phyloP scores from a whole-genome alignment of 2,329 filamentous ascomycete species.

The Plenodomus lindquistii region DNA sequence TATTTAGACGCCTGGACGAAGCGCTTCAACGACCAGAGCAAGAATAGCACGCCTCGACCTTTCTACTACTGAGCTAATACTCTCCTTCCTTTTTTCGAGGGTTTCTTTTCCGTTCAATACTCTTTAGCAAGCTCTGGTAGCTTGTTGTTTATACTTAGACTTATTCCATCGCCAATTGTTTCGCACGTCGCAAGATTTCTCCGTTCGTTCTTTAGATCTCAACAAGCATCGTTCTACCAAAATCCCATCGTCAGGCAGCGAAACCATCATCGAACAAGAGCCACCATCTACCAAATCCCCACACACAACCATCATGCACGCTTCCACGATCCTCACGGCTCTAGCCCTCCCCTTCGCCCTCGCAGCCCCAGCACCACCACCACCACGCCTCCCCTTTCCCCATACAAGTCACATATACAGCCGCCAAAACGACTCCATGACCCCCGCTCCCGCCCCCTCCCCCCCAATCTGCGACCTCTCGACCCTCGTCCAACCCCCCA shows the following conservation, averaged over 20 bases:
- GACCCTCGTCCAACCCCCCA: conserved; percentile 28
- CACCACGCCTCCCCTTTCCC: conserved; percentile 12
- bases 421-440: conserved; percentile 19
- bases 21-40: conserved; percentile 11
- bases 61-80: conserved; percentile 4
- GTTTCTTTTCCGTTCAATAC: conserved; percentile 17
- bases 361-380: conserved; percentile 29
- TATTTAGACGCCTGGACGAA: too few species aligned
- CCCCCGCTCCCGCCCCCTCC: not conserved
- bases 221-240: conserved; percentile 2
- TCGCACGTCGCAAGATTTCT: not conserved
- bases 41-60: conserved; percentile 13
- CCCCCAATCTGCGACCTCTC: conserved; percentile 29
- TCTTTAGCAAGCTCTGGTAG: conserved; percentile 39
- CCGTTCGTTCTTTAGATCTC: not conserved
- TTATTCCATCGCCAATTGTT: too few species aligned
- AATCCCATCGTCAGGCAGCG: too few species aligned
- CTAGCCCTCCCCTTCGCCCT: conserved; percentile 26
- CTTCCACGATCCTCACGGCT: conserved; percentile 20
- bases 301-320: conserved; percentile 25
- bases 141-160: conserved; percentile 12
- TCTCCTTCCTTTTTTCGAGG: conserved; percentile 10
- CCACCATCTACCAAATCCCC: too few species aligned
- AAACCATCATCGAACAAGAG: too few species aligned
- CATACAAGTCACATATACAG: conserved; percentile 8